Conservation (phyloP, 176 grass and related monocot genomes). For the Saccharum officinarum region DNA sequence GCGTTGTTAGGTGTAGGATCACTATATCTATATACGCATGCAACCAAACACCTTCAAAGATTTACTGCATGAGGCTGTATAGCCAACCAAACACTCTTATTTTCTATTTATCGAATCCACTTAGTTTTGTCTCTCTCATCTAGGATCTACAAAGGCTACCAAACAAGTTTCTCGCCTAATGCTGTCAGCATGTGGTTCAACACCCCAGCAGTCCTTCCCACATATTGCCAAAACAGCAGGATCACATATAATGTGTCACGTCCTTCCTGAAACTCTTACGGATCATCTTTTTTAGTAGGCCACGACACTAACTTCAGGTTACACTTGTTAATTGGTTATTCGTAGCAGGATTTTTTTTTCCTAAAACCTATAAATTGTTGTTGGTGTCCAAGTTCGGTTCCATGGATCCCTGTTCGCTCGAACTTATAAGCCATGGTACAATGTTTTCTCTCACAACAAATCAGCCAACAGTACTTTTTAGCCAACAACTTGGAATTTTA, state of each 20-base stretch:
- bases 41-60: not conserved
- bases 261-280: not conserved
- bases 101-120: not conserved
- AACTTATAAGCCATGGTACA: too few species aligned
- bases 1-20: not conserved
- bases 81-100: not conserved
- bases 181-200: not conserved
- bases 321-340: not conserved
- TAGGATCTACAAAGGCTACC: not conserved
- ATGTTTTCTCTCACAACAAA: too few species aligned
- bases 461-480: too few species aligned
- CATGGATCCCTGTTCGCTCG: too few species aligned
- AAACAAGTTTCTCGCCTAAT: not conserved
- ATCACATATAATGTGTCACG: not conserved
- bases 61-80: too few species aligned
- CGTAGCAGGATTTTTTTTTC: not conserved
- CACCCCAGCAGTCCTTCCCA: not conserved
- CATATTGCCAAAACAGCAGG: too few species aligned
- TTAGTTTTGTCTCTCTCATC: not conserved
- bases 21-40: not conserved
- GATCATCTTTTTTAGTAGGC: not conserved
- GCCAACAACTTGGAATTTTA: not conserved
- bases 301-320: not conserved
- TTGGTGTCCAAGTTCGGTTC: not conserved
- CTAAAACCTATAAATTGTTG: not conserved